Evolutionary conservation across 2,329 filamentous ascomycete species (phyloP), one percentile per base, ranked within the genome.

Genomic region (Rosellinia necatrix): DNA sequence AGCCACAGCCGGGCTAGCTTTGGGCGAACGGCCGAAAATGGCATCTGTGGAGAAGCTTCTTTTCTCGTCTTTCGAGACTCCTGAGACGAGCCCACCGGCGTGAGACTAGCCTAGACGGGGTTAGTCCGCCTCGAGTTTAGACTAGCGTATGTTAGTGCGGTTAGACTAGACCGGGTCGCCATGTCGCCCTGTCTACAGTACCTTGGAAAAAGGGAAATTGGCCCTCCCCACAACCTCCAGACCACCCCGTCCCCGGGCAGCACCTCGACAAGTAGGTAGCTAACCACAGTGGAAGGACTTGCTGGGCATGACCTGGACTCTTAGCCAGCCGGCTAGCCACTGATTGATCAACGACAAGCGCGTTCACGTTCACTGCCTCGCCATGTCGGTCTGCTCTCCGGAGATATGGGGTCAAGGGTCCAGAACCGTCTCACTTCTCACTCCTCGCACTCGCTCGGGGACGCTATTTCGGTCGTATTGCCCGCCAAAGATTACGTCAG

Each of bases 161-260:
- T n/a, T n/a, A n/a, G n/a, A n/a, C n/a, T n/a, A n/a, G n/a, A n/a
- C n/a, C n/a, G n/a, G n/a, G n/a, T n/a, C n/a, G n/a, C n/a, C n/a
- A n/a, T n/a, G n/a, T n/a, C n/a, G n/a, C n/a, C n/a, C n/a, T n/a
- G n/a, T n/a, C n/a, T n/a, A n/a, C n/a, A n/a, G n/a, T n/a, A n/a
- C n/a, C n/a, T n/a, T n/a, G n/a, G n/a, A n/a, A n/a, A n/a, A n/a
- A 42, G 52, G 52, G 53, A 59, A 49, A 59, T 59, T 59, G 48
- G 29, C 42, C 40, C 17, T 41, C 25, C 21, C 49, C 37, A 34
- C 35, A 49, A 7, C 30, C 42, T 30, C 12, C 43, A 21, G 41
- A 44, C n/a, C n/a, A n/a, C n/a, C n/a, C n/a, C n/a, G n/a, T n/a
- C n/a, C n/a, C n/a, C n/a, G n/a, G n/a, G n/a, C n/a, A n/a, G n/a